phyloP scores from a whole-genome alignment of 208 protist species.

The Crithidia bombi region DNA sequence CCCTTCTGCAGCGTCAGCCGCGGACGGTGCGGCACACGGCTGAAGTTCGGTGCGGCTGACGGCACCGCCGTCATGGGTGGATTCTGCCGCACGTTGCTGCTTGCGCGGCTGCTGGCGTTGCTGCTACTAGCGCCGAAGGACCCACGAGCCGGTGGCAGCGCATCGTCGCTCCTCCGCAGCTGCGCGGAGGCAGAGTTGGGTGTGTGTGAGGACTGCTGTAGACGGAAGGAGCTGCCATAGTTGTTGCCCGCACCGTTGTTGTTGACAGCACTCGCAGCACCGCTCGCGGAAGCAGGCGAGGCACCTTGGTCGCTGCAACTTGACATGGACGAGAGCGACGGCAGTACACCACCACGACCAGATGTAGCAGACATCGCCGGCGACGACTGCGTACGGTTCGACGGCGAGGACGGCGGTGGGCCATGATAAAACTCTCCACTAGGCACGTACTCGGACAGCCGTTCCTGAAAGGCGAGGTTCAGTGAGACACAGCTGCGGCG shows the following conservation, averaged over 20 bases:
- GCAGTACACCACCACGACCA: conserved; percentile 10
- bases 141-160: neutral
- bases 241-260: neutral
- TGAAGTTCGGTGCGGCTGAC: neutral
- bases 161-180: neutral
- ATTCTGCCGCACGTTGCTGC: conserved; percentile 6
- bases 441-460: conserved; percentile 47
- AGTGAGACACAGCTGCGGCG: conserved; percentile 73
- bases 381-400: too few relatives aligned
- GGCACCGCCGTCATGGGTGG: conserved; percentile 11
- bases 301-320: conserved; percentile 6
- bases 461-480: conserved; percentile 82
- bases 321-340: neutral
- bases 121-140: conserved; percentile 10
- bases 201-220: neutral
- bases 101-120: conserved; percentile 25
- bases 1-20: conserved; percentile 6
- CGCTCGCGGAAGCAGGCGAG: too few relatives aligned
- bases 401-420: neutral
- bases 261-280: neutral
- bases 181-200: neutral
- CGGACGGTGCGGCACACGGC: conserved; percentile 7
- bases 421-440: conserved; percentile 28
- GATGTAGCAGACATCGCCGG: neutral
- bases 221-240: neutral